phyloP scores from a whole-genome alignment of 2,329 filamentous ascomycete genomes.

The Fusarium hostae region DNA sequence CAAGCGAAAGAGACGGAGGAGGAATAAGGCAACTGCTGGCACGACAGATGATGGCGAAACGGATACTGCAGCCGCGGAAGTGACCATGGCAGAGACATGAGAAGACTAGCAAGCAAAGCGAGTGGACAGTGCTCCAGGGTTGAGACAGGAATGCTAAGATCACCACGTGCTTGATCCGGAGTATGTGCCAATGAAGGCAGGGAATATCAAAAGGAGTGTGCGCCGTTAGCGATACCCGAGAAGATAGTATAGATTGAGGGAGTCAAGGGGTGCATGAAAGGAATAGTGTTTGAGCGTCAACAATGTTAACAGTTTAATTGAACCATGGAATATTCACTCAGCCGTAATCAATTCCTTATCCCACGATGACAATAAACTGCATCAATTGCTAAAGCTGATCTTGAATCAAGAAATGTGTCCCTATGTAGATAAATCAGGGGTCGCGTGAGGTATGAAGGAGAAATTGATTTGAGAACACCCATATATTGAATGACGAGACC shows the following conservation, averaged over 20 bases:
- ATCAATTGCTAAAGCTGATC: background rate
- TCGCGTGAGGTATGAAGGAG: conserved; percentile 34
- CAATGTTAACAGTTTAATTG: conserved; percentile 12
- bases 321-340: conserved; percentile 9
- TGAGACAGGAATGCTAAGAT: conserved; percentile 32
- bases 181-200: conserved; percentile 11
- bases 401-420: background rate
- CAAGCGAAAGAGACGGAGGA: conserved; percentile 50
- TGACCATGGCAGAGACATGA: conserved; percentile 36
- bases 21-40: conserved; percentile 41
- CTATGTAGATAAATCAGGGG: conserved; percentile 6
- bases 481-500: conserved; percentile 5
- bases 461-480: conserved; percentile 21
- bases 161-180: conserved; percentile 27
- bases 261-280: conserved; percentile 16
- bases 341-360: background rate
- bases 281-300: conserved; percentile 22
- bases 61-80: conserved; percentile 9
- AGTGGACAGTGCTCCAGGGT: conserved; percentile 2
- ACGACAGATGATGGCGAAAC: conserved; percentile 25
- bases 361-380: background rate
- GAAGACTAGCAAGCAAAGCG: conserved; percentile 4
- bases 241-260: conserved; percentile 20
- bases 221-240: conserved; percentile 40
- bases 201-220: conserved; percentile 20